Evolutionary conservation across 2,329 filamentous ascomycete genomes (phyloP), one percentile per base, ranked within the genome.

Genomic region (Didymella lethalis): DNA sequence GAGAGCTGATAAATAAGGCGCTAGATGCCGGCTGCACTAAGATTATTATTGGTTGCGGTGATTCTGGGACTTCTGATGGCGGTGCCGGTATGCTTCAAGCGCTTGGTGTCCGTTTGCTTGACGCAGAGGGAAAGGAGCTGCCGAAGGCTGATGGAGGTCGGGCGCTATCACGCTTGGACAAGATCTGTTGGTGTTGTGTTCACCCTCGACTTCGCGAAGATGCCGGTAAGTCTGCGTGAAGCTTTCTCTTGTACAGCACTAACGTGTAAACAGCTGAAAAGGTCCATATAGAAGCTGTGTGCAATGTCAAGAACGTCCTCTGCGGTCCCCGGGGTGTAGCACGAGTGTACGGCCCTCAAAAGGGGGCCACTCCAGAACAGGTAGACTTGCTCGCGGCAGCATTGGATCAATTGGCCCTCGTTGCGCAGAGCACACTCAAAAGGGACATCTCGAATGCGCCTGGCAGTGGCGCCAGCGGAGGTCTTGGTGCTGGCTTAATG

Each of bases 11-110:
- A 14, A 64, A 70, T 2, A 77, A 79, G 12, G 82, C 82, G 2
- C 68, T 85, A 3, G 78, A 82, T 51, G 73, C 76, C 48, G 82
- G 82, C 1, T 80, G 76, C 8, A 72, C 72, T 8, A 77, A 77
- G 7, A 81, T 85, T 46, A 73, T 85, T 7, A 69, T 85, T 23
- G 83, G 83, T 0, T 85, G 83, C 63, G 83, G 83, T 34, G 83
- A 85, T 64, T 85, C 83, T 3, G 83, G 82, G 5, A 85, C 82
- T 5, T 83, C 81, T 36, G 83, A 85, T 58, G 83, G 81, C 7
- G 83, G 83, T 14, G 80, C 80, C 0, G 83, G 83, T 14, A 84
- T 85, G 82, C 79, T 83, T 8, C 83, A 85, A 61, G 83, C 83
- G 2, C 77, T 85, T 6, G 83, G 83, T 4, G 82, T 76, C 3